Evolutionary conservation across 805 yeast genomes (phyloP), one percentile per base, ranked within the genome.

Genomic region (Ascoidea asiatica): DNA sequence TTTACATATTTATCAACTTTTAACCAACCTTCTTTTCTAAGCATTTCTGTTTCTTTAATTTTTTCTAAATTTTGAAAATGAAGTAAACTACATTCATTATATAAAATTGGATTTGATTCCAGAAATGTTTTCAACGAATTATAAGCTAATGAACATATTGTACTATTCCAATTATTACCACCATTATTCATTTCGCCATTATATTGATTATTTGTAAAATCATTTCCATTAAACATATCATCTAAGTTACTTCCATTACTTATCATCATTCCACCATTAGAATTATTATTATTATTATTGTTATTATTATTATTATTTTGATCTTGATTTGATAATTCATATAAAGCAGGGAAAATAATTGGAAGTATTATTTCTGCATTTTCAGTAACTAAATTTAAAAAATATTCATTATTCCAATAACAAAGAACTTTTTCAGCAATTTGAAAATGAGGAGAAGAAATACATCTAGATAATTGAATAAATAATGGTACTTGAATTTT

Each of bases 381-480:
- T 56, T 92, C 97, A 19, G 92, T 85, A 42, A 92, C 88, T 53
- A 90, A 65, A 38, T 88, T 82, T 51, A 89, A 75, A 61, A 92
- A 89, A 64, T 86, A 89, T 58, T 92, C 97, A 61, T 90, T 90
- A 55, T 86, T 84, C 92, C 96, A 92, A 62, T 79, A 87, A 58
- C 89, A 83, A 48, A 92, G 73, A 2, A 92, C 96, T 53, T 94
- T 87, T 64, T 92, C 98, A 46, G 94, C 83, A 21, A 92, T 96
- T 70, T 92, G 98, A 69, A 92, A 94, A 66, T 92, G 97, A 21
- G 95, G 86, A 1, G 95, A 84, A 21, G 95, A 75, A 38, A 92
- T 89, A 65, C 97, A 90, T 62, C 84, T 87, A 43, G 95, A 83
- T 51, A 92, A 72, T 64, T 92, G 98, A 29, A 90, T 94, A 64